These are phyloP conservation scores for Canna indica DNA, from an alignment of 176 grass and related monocot genomes.

Conservation along the genomic window DNA sequence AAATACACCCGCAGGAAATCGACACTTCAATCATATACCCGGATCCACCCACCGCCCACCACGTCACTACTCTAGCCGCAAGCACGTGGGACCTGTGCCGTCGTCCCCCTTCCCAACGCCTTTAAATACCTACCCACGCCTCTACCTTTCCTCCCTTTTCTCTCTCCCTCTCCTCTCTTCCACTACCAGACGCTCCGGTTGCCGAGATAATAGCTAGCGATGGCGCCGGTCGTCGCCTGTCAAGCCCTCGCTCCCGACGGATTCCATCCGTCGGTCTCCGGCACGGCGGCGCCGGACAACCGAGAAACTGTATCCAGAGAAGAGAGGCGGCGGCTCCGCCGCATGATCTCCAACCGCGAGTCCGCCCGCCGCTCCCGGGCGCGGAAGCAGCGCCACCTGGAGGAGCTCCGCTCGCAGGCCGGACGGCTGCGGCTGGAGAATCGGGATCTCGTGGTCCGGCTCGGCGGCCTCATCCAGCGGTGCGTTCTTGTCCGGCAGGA, in stretches of 20 bases:
- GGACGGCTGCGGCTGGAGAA: conserved; percentile 23
- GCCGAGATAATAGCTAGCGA: neutral
- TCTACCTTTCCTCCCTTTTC: neutral
- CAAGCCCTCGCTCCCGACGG: neutral
- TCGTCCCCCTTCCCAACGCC: neutral
- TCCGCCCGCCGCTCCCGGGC: conserved; percentile 63
- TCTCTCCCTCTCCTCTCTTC: neutral
- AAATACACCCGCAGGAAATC: neutral
- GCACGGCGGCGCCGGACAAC: no score
- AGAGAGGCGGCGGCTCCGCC: conserved; percentile 34
- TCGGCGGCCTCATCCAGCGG: neutral
- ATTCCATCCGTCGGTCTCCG: no score
- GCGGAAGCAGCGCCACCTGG: conserved; percentile 53
- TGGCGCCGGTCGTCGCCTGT: neutral
- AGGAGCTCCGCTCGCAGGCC: conserved; percentile 24
- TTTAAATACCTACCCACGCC: neutral
- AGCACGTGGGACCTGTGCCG: neutral
- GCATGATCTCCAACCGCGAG: conserved; percentile 78
- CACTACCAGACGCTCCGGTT: neutral
- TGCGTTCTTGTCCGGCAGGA: conserved; percentile 15
- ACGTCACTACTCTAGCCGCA: neutral
- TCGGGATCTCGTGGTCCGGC: conserved; percentile 27
- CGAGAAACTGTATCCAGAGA: neutral
- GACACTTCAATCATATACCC: neutral
- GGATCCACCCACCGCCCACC: neutral